These are phyloP conservation scores for Magnolia kwangsiensis DNA, from an alignment of 164 flowering plant species.

Conservation along the genomic window DNA sequence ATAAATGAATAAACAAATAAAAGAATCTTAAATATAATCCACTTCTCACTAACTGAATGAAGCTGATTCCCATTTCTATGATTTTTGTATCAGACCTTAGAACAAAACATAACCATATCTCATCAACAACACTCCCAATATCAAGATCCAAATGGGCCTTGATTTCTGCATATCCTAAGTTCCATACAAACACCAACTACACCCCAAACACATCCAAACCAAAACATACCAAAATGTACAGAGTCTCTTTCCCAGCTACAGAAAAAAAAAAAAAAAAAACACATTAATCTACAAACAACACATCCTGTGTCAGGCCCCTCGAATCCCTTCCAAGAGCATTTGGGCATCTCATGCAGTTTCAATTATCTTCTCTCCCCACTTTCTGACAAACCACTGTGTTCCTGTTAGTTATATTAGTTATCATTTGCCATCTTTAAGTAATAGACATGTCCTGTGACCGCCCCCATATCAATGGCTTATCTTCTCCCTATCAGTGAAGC, in stretches of 20 bases:
- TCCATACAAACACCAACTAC: not conserved
- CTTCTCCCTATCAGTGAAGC: slow-evolving; percentile 22
- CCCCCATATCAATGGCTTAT: slow-evolving; percentile 16
- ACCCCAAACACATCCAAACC: not conserved
- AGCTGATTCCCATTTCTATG: not conserved
- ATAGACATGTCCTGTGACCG: not conserved
- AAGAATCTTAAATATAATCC: not conserved
- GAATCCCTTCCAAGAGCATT: not conserved
- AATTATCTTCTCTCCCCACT: not conserved
- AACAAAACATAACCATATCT: not conserved
- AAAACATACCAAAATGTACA: slow-evolving; percentile 2
- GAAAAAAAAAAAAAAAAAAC: not conserved
- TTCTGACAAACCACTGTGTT: not conserved
- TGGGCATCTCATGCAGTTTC: not conserved
- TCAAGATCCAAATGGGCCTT: not conserved
- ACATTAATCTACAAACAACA: slow-evolving; percentile 2
- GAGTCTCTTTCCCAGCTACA: not conserved
- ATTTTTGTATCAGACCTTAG: not conserved
- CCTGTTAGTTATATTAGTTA: not conserved
- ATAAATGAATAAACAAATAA: not conserved
- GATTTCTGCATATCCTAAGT: not conserved
- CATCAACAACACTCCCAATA: not conserved
- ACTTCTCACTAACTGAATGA: not conserved
- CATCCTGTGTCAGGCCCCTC: not conserved
- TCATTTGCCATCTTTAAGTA: not conserved